Conservation (phyloP, 2,329 filamentous ascomycete genomes). For the Fusarium ambrosium region DNA sequence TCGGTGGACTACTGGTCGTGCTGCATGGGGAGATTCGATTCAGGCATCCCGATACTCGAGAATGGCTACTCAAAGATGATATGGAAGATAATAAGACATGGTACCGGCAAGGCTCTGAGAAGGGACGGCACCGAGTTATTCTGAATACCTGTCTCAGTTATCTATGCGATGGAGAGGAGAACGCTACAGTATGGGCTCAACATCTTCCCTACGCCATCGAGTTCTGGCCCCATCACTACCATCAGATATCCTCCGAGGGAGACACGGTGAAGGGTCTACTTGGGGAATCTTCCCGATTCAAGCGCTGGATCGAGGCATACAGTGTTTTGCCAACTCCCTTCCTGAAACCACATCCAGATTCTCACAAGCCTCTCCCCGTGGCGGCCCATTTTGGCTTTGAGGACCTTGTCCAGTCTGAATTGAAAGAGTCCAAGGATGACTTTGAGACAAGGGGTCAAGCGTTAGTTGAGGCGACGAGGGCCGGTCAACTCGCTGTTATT, state of each 20-base stretch:
- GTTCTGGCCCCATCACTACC: slow-evolving; percentile 10
- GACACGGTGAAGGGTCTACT: background rate
- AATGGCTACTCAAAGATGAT: slow-evolving; percentile 2
- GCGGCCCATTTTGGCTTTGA: slow-evolving; percentile 11
- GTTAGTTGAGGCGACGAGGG: slow-evolving; percentile 1
- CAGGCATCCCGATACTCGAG: background rate
- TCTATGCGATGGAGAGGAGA: background rate
- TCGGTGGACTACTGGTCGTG: background rate
- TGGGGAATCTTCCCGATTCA: background rate
- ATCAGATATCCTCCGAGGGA: too few relatives aligned
- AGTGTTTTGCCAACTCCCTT: background rate
- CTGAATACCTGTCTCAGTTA: background rate
- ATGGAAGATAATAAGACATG: background rate
- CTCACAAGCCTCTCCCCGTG: background rate
- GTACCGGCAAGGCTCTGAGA: background rate
- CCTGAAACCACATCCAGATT: background rate
- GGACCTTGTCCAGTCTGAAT: background rate
- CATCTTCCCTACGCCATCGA: slow-evolving; percentile 5
- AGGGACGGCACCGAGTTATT: background rate
- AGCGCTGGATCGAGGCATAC: slow-evolving; percentile 11
- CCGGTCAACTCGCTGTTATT: background rate
- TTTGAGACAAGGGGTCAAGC: background rate
- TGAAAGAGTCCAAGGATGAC: background rate
- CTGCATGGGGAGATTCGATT: slow-evolving; percentile 12
- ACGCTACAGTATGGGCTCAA: background rate